These are phyloP conservation scores for Linum lewisii DNA, from an alignment of 345 rosid genomes.

Conservation along the genomic window DNA sequence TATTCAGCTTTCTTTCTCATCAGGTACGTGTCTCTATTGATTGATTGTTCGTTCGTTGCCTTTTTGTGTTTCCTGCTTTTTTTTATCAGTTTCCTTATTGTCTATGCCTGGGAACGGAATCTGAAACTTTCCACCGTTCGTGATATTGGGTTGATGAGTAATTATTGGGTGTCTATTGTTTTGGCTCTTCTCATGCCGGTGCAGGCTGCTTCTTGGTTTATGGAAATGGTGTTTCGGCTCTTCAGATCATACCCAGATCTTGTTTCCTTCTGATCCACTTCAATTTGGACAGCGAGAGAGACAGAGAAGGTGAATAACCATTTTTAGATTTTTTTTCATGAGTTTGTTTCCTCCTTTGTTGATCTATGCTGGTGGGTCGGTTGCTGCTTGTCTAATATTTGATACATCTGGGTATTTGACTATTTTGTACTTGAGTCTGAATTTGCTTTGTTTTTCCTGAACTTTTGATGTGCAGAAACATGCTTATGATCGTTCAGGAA, in stretches of 20 bases:
- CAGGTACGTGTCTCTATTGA: neutral
- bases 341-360: neutral
- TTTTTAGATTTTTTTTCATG: neutral
- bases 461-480: neutral
- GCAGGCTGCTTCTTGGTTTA: neutral
- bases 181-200: neutral
- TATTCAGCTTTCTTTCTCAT: neutral
- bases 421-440: neutral
- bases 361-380: neutral
- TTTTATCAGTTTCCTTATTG: too few relatives aligned
- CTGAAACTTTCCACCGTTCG: neutral
- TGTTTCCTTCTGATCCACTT: conserved; percentile 2
- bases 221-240: conserved; percentile 1
- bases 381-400: neutral
- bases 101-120: neutral
- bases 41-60: neutral
- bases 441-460: neutral
- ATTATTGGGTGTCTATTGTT: neutral
- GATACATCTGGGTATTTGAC: conserved; percentile 1
- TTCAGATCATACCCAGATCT: conserved; percentile 5
- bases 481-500: neutral
- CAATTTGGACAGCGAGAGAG: neutral
- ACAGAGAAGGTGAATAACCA: neutral
- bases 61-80: neutral
- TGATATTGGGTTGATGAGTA: neutral